A percentile compares a stretch with the other conserved stretches of the same genome.
These are phyloP conservation scores for Raphidocelis subcapitata DNA, from an alignment of 139 green algal genomes.

Conservation along the genomic window DNA sequence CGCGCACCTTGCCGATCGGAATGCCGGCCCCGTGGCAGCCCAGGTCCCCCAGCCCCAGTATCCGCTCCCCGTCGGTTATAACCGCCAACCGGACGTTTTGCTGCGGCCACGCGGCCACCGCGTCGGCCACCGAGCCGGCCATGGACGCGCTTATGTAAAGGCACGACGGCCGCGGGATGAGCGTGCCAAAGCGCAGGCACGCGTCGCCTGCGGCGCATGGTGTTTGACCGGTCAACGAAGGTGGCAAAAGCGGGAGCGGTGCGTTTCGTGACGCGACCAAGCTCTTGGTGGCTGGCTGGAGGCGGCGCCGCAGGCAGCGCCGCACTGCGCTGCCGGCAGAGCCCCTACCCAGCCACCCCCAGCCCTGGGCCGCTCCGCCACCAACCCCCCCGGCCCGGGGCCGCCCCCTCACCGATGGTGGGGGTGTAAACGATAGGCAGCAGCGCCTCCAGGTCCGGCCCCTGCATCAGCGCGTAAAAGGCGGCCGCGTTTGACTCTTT, in stretches of 20 bases:
- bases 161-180: conserved; percentile 31
- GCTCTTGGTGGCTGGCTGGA: too few species aligned
- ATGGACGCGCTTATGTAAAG: conserved; percentile 29
- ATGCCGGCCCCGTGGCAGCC: conserved; percentile 79
- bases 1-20: conserved; percentile 58
- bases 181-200: conserved; percentile 62
- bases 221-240: too few species aligned
- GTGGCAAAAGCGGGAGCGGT: too few species aligned
- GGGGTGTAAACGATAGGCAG: conserved; percentile 90
- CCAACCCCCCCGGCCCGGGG: too few species aligned
- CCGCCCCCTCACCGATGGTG: conserved; percentile 67
- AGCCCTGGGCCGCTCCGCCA: too few species aligned
- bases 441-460: conserved; percentile 35
- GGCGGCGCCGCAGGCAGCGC: too few species aligned
- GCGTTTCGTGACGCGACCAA: too few species aligned
- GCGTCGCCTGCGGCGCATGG: conserved; percentile 62
- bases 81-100: neutral
- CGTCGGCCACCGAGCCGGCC: neutral
- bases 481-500: conserved; percentile 20
- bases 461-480: conserved; percentile 30
- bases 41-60: conserved; percentile 77
- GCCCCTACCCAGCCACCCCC: too few species aligned
- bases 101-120: neutral
- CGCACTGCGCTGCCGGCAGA: too few species aligned
- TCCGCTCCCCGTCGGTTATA: conserved; percentile 44